phyloP scores from a whole-genome alignment of 164 flowering plant species.

The Aristolochia contorta region DNA sequence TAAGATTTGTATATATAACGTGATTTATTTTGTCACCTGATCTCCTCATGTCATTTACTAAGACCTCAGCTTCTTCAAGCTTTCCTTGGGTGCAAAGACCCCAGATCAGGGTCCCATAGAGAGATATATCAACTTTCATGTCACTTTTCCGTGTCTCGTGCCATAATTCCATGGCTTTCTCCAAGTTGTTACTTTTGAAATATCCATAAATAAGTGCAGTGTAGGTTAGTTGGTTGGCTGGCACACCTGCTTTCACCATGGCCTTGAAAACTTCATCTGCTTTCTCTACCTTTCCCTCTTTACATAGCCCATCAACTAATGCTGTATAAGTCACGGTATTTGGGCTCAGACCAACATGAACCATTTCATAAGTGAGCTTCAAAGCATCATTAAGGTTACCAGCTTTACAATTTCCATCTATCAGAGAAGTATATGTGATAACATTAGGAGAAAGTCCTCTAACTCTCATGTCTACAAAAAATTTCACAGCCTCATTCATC shows the following conservation, averaged over 20 bases:
- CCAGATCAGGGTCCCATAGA: constrained; percentile 67
- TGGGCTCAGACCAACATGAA: constrained; percentile 31
- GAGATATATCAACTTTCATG: constrained; percentile 36
- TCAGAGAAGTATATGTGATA: constrained; percentile 63
- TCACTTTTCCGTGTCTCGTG: constrained; percentile 43
- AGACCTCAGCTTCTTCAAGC: constrained; percentile 41
- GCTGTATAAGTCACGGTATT: constrained; percentile 68
- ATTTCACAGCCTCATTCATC: constrained; percentile 60
- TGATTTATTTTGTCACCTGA: constrained; percentile 31
- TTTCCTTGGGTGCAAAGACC: constrained; percentile 53
- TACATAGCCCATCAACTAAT: constrained; percentile 65
- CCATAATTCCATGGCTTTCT: constrained; percentile 33
- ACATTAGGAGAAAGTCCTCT: constrained; percentile 68
- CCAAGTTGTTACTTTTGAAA: constrained; percentile 37
- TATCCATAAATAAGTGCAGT: constrained; percentile 69
- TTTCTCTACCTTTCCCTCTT: constrained; percentile 44
- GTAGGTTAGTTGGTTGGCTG: constrained; percentile 43
- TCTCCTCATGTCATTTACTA: constrained; percentile 45
- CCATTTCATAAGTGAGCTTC: constrained; percentile 58
- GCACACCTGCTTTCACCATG: constrained; percentile 39
- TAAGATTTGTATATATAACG: constrained; percentile 52
- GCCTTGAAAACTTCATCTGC: constrained; percentile 52
- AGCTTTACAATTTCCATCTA: constrained; percentile 65
- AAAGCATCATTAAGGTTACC: constrained; percentile 53
- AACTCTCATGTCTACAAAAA: constrained; percentile 64